Conservation (phyloP, 1,284 basidiomycete genomes). For the Pseudozyma thailandica region DNA sequence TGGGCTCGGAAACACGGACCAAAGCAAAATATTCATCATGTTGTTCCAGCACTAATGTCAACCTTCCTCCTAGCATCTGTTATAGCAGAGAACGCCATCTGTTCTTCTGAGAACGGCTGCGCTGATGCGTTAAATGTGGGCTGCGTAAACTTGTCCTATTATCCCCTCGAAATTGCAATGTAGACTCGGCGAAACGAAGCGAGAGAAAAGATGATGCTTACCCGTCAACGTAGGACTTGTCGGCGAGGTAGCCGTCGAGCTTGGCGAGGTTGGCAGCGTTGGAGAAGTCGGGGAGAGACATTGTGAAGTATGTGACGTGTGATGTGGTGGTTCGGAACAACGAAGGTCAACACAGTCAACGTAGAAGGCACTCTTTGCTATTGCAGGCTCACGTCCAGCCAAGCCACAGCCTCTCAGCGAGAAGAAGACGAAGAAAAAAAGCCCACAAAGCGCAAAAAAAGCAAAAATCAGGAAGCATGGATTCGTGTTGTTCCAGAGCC, state of each 20-base stretch:
- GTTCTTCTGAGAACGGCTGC: too few relatives aligned
- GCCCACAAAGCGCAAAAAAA: conserved; percentile 16
- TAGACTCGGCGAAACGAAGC: conserved; percentile 12
- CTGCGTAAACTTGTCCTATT: too few relatives aligned
- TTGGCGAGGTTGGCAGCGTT: conserved; percentile 56
- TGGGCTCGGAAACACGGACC: conserved; percentile 69
- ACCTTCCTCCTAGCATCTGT: background rate
- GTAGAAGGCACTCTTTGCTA: background rate
- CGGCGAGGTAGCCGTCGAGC: conserved; percentile 61
- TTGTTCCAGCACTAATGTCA: conserved; percentile 18
- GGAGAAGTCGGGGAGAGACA: conserved; percentile 67
- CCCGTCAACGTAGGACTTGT: conserved; percentile 67
- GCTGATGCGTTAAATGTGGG: too few relatives aligned
- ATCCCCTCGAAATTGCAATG: background rate
- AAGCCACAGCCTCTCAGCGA: background rate
- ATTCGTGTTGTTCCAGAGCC: background rate
- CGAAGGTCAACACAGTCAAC: background rate
- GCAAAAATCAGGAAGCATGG: background rate
- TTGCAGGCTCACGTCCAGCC: background rate
- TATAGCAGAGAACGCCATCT: too few relatives aligned
- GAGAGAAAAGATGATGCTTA: conserved; percentile 40
- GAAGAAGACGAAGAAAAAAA: conserved; percentile 15
- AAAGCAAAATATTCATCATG: conserved; percentile 66
- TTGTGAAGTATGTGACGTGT: conserved; percentile 29
- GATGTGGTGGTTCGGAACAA: conserved; percentile 21